phyloP scores from a whole-genome alignment of 805 yeast species.

The Zygosaccharomyces pseudorouxii region DNA sequence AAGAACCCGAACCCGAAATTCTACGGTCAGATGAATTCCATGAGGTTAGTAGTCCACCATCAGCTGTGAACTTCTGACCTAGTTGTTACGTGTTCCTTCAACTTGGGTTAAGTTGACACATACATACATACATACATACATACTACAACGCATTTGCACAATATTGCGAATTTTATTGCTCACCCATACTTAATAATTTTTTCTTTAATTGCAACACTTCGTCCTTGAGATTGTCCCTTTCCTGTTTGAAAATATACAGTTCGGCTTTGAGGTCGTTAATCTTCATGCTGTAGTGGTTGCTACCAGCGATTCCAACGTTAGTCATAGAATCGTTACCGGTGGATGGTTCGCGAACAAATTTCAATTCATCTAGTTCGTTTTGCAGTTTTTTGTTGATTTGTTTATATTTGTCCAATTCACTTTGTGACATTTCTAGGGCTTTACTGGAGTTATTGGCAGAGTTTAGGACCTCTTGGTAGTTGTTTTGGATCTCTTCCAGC shows the following conservation, averaged over 20 bases:
- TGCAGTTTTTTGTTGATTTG: conserved; percentile 50
- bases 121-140: not conserved
- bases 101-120: not conserved
- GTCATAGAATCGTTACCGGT: conserved; percentile 36
- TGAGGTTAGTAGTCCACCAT: conserved; percentile 14
- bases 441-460: conserved; percentile 69
- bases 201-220: conserved; percentile 56
- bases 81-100: not conserved
- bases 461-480: conserved; percentile 66
- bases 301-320: conserved; percentile 26
- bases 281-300: conserved; percentile 53
- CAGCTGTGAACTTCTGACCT: not conserved
- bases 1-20: not conserved
- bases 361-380: conserved; percentile 66
- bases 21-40: not conserved
- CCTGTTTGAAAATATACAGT: conserved; percentile 72
- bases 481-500: conserved; percentile 48
- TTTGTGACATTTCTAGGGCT: conserved; percentile 70
- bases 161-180: conserved; percentile 8
- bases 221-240: conserved; percentile 71
- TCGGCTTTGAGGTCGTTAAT: conserved; percentile 83
- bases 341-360: conserved; percentile 37
- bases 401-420: conserved; percentile 60
- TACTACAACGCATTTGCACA: conserved; percentile 2
- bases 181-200: conserved; percentile 37